These are phyloP conservation scores for Wickerhamiella nectarea DNA, from an alignment of 805 yeast genomes.

Conservation along the genomic window DNA sequence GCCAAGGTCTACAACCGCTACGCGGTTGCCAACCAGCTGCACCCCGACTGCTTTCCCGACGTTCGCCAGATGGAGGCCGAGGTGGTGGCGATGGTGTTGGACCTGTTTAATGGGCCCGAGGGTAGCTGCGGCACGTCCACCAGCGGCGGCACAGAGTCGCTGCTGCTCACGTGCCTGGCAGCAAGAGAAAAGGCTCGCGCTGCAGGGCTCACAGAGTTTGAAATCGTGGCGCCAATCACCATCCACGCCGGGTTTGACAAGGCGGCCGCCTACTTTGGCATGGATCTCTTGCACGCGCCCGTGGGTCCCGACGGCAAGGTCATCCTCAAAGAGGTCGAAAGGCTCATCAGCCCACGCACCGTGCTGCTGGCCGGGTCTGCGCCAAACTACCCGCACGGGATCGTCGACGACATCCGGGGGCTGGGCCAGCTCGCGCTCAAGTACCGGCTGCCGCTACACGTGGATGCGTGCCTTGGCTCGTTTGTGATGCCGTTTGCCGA, in stretches of 20 bases:
- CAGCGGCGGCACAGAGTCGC: slow-evolving; percentile 92
- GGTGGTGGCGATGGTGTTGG: slow-evolving; percentile 79
- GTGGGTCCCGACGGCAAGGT: slow-evolving; percentile 62
- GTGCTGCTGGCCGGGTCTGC: slow-evolving; percentile 84
- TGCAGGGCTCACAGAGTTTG: slow-evolving; percentile 56
- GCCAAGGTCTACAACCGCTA: slow-evolving; percentile 60
- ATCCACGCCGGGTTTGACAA: slow-evolving; percentile 93
- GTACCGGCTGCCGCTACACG: slow-evolving; percentile 75
- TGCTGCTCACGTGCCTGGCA: slow-evolving; percentile 70
- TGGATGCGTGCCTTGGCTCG: slow-evolving; percentile 92
- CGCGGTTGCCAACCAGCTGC: slow-evolving; percentile 85
- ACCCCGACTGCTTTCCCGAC: slow-evolving; percentile 95
- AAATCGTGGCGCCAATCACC: slow-evolving; percentile 77
- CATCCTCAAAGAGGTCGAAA: slow-evolving; percentile 44
- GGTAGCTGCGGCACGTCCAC: slow-evolving; percentile 70
- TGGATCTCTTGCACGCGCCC: slow-evolving; percentile 69
- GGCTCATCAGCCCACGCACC: slow-evolving; percentile 64
- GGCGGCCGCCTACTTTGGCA: slow-evolving; percentile 82
- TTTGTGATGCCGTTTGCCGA: slow-evolving; percentile 63
- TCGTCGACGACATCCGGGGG: slow-evolving; percentile 73
- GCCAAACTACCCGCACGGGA: slow-evolving; percentile 95
- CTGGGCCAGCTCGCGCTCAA: slow-evolving; percentile 52
- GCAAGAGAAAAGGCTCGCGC: slow-evolving; percentile 63
- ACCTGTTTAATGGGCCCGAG: slow-evolving; percentile 67
- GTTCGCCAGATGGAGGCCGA: slow-evolving; percentile 94